phyloP scores from a whole-genome alignment of 805 yeast species.

The Metschnikowia kofuensis region DNA sequence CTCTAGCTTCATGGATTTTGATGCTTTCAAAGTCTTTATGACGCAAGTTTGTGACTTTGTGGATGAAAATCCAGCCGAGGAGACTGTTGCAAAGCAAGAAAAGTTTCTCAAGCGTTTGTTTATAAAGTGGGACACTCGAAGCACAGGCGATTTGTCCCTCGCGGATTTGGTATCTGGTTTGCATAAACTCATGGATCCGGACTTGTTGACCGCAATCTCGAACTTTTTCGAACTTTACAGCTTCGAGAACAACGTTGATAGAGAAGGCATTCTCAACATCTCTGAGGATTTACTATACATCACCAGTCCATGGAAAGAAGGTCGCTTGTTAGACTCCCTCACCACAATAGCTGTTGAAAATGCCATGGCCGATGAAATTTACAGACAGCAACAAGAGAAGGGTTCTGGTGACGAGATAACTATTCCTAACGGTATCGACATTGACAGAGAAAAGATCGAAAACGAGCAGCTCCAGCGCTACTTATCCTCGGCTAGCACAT shows the following conservation, averaged over 20 bases:
- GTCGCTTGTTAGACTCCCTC: conserved; percentile 56
- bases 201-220: conserved; percentile 74
- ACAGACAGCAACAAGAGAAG: conserved; percentile 37
- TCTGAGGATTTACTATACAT: conserved; percentile 84
- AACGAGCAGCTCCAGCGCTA: conserved; percentile 74
- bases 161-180: conserved; percentile 72
- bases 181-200: conserved; percentile 64
- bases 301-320: conserved; percentile 85
- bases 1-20: conserved; percentile 67
- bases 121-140: conserved; percentile 63
- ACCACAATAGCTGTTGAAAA: conserved; percentile 64
- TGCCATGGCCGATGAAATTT: conserved; percentile 62
- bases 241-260: conserved; percentile 56
- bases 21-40: conserved; percentile 70
- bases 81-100: conserved; percentile 24
- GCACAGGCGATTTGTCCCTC: conserved; percentile 55
- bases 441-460: conserved; percentile 61
- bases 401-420: conserved; percentile 31
- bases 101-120: conserved; percentile 65
- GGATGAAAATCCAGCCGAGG: conserved; percentile 24
- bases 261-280: conserved; percentile 76
- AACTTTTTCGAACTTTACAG: conserved; percentile 72
- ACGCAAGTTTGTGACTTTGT: conserved; percentile 81
- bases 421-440: conserved; percentile 57
- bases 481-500: conserved; percentile 80